Base-by-base conservation (phyloP, 108 stramenopile species). In the Nitzschia sp. region DNA sequence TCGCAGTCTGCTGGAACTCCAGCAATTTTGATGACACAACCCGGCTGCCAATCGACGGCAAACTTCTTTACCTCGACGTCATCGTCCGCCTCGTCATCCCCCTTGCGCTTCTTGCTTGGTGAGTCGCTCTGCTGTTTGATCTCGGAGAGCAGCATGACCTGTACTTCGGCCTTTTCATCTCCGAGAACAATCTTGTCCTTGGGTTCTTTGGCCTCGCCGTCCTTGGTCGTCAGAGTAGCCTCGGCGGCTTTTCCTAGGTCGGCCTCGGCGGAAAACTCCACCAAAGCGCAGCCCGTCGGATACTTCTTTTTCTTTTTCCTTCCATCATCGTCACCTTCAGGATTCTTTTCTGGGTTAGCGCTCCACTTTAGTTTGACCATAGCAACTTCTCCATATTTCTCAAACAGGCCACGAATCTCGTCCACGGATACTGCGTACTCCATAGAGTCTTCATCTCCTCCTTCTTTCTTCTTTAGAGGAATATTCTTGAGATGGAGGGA, bases 181-280 rank as follows among this genome's bases (percentile, higher is more conserved):
- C 62, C 75, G 21, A 82, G 59, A 38, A 58, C 62, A 19, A 85
- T 2, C 24, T 70, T 75, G 11, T 72, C 65, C 51, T 76, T 79
- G 0, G 85, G 72, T 59, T 82, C 76, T 1, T 68, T 71, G 2
- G 55, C 61, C 21, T 57, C 82, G 0, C 78, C 81, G 32, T 73
- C 75, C 66, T 77, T 77, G 11, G 48, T 31, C 17, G 80, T 82
- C 19, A 79, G 48, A 9, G 85, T 74, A 15, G 89, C 94, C 2
- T 55, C 82, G 34, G 82, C 82, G 31, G 97, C 96, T 70, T 89
- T 95, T 54, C 87, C 79, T 26, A 93, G 80, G 13, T 80, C 90
- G 25, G 92, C 95, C 9, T 73, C 57, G 5, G 59, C 77, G 5
- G 77, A 80, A 76, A 96, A 99, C 67, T 97, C 96, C 24, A 99